phyloP scores from a whole-genome alignment of 2,329 filamentous ascomycete species.

The Stemphylium lycopersici region DNA sequence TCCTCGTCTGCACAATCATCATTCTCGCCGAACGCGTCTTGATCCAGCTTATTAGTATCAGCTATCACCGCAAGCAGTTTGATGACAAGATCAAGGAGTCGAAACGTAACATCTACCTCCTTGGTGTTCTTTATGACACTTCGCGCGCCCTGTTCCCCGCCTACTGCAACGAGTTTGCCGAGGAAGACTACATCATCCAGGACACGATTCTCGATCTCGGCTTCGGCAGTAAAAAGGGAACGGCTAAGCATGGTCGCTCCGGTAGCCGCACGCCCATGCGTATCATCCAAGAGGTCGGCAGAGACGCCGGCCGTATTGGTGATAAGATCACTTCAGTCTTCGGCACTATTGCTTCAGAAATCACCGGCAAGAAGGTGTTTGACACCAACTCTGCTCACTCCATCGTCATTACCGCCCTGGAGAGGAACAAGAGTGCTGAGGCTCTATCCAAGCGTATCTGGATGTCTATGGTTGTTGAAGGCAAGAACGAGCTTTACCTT shows the following conservation, averaged over 20 bases:
- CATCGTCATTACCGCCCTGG: slow-evolving; percentile 85
- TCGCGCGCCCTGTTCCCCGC: slow-evolving; percentile 88
- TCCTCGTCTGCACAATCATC: slow-evolving; percentile 71
- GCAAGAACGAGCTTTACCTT: slow-evolving; percentile 75
- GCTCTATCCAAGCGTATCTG: slow-evolving; percentile 93
- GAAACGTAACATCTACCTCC: slow-evolving; percentile 81
- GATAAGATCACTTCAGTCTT: slow-evolving; percentile 94
- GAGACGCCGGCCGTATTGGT: slow-evolving; percentile 74
- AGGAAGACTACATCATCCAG: slow-evolving; percentile 91
- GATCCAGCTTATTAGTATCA: slow-evolving; percentile 82
- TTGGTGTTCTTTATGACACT: slow-evolving; percentile 87
- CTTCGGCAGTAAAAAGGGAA: slow-evolving; percentile 63
- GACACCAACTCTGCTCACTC: slow-evolving; percentile 91
- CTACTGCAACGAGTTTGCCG: slow-evolving; percentile 87
- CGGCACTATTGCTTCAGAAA: slow-evolving; percentile 90
- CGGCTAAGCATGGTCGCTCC: slow-evolving; percentile 53
- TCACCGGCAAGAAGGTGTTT: slow-evolving; percentile 94
- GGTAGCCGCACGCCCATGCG: slow-evolving; percentile 78
- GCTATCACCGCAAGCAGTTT: slow-evolving; percentile 85
- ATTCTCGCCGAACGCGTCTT: slow-evolving; percentile 78
- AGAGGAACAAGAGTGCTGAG: slow-evolving; percentile 82
- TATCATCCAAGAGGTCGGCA: slow-evolving; percentile 71
- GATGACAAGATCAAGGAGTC: slow-evolving; percentile 83
- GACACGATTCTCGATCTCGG: slow-evolving; percentile 68
- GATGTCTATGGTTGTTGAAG: slow-evolving; percentile 97